A percentile compares a stretch with the other conserved stretches of the same genome.
These are phyloP conservation scores for Stylosanthes scabra DNA, from an alignment of 331 rosid species.

Conservation along the genomic window DNA sequence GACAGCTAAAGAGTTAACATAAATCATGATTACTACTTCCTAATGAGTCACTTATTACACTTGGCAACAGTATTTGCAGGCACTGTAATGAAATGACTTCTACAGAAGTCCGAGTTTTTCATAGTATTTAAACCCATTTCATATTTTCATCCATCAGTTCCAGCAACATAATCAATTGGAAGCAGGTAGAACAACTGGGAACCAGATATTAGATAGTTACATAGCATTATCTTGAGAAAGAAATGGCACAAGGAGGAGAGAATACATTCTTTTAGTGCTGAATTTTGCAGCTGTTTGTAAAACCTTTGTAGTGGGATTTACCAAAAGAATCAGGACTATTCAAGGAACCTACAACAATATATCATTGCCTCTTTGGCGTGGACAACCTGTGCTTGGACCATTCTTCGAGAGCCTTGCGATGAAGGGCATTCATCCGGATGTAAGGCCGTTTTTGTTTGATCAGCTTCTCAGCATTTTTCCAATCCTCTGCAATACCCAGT, in stretches of 20 bases:
- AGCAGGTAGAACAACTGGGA: constrained; percentile 25
- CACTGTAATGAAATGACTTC: constrained; percentile 1
- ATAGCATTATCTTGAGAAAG: constrained; percentile 18
- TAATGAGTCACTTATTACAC: constrained; percentile 1
- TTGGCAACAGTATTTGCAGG: constrained; percentile 25
- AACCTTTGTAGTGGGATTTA: constrained; percentile 3
- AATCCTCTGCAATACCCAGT: constrained; percentile 78
- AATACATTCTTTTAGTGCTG: constrained; percentile 29
- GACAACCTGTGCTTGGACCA: constrained; percentile 82
- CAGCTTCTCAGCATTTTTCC: constrained; percentile 89
- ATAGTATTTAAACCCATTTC: constrained; percentile 24
- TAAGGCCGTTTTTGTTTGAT: constrained; percentile 73
- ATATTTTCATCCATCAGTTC: not conserved
- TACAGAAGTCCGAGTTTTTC: constrained; percentile 15
- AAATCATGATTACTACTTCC: constrained; percentile 11
- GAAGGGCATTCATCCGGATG: constrained; percentile 81
- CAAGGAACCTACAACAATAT: constrained; percentile 31
- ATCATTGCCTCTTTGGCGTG: constrained; percentile 49
- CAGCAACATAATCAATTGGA: constrained; percentile 8
- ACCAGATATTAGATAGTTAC: not conserved
- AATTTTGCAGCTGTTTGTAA: constrained; percentile 25
- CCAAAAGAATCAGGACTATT: constrained; percentile 36
- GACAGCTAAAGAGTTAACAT: constrained; percentile 13
- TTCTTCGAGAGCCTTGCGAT: constrained; percentile 77
- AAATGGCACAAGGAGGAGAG: constrained; percentile 6